phyloP scores from a whole-genome alignment of 179 eudicot genomes.

The Corrigiola litoralis region DNA sequence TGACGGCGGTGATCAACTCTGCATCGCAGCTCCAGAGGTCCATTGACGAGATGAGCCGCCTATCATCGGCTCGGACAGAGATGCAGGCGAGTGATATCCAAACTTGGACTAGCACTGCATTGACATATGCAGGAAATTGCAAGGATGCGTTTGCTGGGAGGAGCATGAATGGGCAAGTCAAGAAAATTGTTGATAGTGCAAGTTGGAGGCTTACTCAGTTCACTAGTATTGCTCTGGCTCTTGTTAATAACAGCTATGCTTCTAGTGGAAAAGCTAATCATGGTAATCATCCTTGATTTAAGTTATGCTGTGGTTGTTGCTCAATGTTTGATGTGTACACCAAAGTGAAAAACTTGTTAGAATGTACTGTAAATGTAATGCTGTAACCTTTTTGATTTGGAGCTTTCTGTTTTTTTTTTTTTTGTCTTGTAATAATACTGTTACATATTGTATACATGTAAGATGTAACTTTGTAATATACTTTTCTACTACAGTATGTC shows the following conservation, averaged over 20 bases:
- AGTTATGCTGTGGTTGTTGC: background rate
- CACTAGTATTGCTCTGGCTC: slow-evolving; percentile 51
- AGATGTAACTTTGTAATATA: no score
- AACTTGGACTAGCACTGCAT: slow-evolving; percentile 49
- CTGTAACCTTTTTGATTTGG: no score
- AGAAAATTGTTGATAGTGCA: slow-evolving; percentile 19
- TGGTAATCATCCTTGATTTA: slow-evolving; percentile 4
- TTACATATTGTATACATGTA: no score
- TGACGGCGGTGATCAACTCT: slow-evolving; percentile 30
- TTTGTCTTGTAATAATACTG: no score
- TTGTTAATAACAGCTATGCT: slow-evolving; percentile 29
- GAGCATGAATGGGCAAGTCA: slow-evolving; percentile 27
- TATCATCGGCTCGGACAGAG: background rate
- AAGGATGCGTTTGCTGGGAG: slow-evolving; percentile 34
- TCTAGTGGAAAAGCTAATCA: slow-evolving; percentile 8
- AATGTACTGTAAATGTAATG: no score
- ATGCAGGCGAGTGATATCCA: slow-evolving; percentile 30
- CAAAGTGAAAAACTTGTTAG: no score
- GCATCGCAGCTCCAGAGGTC: slow-evolving; percentile 32
- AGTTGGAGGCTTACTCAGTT: slow-evolving; percentile 28
- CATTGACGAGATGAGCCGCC: slow-evolving; percentile 7
- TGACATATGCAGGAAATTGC: slow-evolving; percentile 45
- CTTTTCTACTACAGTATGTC: no score
- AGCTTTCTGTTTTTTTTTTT: no score
- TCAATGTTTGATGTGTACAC: no score